Evolutionary conservation across 1,284 basidiomycete species (phyloP), one percentile per base, ranked within the genome.

Genomic region (Austroboletus novae-zelandiae): DNA sequence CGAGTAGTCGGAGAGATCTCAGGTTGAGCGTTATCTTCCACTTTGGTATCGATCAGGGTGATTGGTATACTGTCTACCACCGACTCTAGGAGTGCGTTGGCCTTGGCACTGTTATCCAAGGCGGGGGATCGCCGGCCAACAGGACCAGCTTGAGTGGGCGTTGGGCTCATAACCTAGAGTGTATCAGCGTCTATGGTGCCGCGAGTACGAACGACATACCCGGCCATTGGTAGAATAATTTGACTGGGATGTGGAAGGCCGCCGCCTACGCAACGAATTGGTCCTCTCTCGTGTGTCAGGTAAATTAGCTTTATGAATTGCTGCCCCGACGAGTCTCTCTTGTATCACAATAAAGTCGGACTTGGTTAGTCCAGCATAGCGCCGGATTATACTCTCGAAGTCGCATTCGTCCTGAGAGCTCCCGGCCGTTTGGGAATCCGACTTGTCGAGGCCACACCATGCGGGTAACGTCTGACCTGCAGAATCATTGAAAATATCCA

Each of bases 191-290:
- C 36, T 47, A 40, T 49, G 27, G 41, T 47, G 35, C 32, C 35
- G 42, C 18, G 51, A 53, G 42, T 13, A 1, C 52, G 41, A 51
- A 37, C 42, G 2, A 71, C 79, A 58, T 62, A 87, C 86, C 62
- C 72, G 73, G 20, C 78, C 79, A 45, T 72, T 80, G 45, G 66
- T 69, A 1, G 84, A 84, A 59, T 88, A 84, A 58, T 81, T 84
- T 9, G 87, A 87, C 65, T 89, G 86, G 11, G 88, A 88, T n/a
- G 85, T 89, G 0, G 88, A 90, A 8, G 86, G 86, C 41, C 86
- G 75, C 47, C 87, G 77, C 54, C 80, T 80, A 52, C 86, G 74
- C 55, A 84, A 71, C 5, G 81, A 82, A 36, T 82, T 80, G 0
- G 78, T 72, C 40, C 83, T 75, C 55, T 80, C 77, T 25, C 80